phyloP scores from a whole-genome alignment of 805 yeast species.

The Grigorovia jiainica region DNA sequence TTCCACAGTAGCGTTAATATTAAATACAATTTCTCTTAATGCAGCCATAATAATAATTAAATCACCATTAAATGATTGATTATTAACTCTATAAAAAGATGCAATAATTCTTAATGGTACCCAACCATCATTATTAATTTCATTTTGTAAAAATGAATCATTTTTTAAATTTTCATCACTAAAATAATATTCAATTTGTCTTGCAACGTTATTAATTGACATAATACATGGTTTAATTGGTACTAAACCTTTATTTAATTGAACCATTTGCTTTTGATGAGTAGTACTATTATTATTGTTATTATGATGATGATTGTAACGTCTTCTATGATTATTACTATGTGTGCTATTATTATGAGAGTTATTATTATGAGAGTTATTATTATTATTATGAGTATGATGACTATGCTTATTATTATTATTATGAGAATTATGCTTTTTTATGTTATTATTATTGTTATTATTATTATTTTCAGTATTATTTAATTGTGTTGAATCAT shows the following conservation, averaged over 20 bases:
- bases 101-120: slow-evolving; percentile 23
- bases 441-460: slow-evolving; percentile 6
- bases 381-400: not conserved
- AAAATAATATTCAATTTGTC: slow-evolving; percentile 84
- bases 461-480: slow-evolving; percentile 2
- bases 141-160: slow-evolving; percentile 72
- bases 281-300: too few species aligned
- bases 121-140: slow-evolving; percentile 38
- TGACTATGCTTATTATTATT: slow-evolving; percentile 1
- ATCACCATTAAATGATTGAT: slow-evolving; percentile 42
- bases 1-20: slow-evolving; percentile 23
- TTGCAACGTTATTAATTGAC: slow-evolving; percentile 27
- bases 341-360: too few species aligned
- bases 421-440: too few species aligned
- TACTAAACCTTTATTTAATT: slow-evolving; percentile 12
- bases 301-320: slow-evolving; percentile 2
- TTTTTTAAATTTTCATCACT: slow-evolving; percentile 78
- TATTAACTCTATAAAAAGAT: slow-evolving; percentile 31
- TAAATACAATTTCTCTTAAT: slow-evolving; percentile 25
- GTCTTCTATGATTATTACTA: slow-evolving; percentile 3
- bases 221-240: slow-evolving; percentile 19
- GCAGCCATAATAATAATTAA: slow-evolving; percentile 22
- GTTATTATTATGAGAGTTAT: slow-evolving; percentile 16
- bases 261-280: slow-evolving; percentile 16
- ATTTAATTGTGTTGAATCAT: too few species aligned